Percentiles rank a stretch among this genome's conserved stretches.
Conservation (phyloP, 2,329 filamentous ascomycete genomes). For the Scedosporium apiospermum region DNA sequence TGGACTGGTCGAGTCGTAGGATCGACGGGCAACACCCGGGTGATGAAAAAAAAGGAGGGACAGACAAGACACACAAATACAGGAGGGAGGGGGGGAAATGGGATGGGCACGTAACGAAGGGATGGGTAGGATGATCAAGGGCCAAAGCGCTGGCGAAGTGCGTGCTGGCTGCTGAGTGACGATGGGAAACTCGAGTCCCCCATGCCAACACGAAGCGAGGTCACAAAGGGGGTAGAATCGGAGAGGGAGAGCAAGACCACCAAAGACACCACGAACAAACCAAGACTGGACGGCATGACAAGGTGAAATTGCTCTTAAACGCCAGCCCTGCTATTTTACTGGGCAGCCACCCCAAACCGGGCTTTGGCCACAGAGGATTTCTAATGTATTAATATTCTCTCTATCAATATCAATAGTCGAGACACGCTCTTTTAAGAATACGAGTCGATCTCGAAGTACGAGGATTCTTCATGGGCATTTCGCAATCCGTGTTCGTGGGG, state of each 20-base stretch:
- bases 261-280: not conserved
- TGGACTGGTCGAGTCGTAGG: not conserved
- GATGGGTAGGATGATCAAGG: not conserved
- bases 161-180: not conserved
- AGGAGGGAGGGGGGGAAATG: not conserved
- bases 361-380: not conserved
- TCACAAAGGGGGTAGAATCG: not conserved
- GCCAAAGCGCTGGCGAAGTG: not conserved
- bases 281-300: not conserved
- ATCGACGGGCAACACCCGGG: not conserved
- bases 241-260: not conserved
- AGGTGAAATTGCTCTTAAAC: not conserved
- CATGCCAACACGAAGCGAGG: not conserved
- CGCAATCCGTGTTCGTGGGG: not conserved
- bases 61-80: not conserved
- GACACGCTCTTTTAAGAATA: not conserved
- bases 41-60: not conserved
- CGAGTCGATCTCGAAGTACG: not conserved
- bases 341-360: not conserved
- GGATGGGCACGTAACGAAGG: not conserved
- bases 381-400: not conserved
- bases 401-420: not conserved
- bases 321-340: not conserved
- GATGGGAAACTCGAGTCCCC: not conserved
- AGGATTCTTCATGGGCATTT: not conserved